phyloP scores from a whole-genome alignment of 2,329 filamentous ascomycete genomes.

The Dactylellina haptotyla region DNA sequence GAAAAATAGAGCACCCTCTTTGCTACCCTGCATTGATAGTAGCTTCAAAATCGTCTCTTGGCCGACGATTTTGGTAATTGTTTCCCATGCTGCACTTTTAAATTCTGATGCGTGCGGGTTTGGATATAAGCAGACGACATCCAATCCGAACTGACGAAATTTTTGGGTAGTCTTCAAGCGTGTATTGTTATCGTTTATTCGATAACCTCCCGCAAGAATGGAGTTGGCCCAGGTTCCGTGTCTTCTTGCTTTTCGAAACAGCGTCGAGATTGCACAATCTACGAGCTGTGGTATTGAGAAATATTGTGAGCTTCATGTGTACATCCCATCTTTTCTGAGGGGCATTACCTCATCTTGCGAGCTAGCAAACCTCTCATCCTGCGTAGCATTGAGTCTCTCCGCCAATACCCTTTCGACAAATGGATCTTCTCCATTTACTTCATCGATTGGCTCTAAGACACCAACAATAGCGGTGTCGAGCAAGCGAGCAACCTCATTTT shows the following conservation, averaged over 20 bases:
- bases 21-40: conserved; percentile 46
- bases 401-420: conserved; percentile 32
- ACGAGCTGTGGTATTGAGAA: conserved; percentile 8
- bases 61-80: conserved; percentile 78
- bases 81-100: conserved; percentile 76
- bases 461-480: conserved; percentile 78
- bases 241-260: conserved; percentile 32
- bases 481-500: conserved; percentile 65
- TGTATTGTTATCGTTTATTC: conserved; percentile 32
- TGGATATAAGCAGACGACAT: conserved; percentile 64
- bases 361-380: conserved; percentile 33
- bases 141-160: conserved; percentile 55
- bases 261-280: conserved; percentile 30
- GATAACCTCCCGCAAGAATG: conserved; percentile 15
- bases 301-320: not conserved
- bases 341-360: conserved; percentile 33
- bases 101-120: conserved; percentile 77
- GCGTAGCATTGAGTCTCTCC: conserved; percentile 40
- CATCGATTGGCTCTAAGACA: conserved; percentile 59
- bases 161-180: conserved; percentile 33
- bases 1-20: conserved; percentile 36
- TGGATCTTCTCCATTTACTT: conserved; percentile 30
- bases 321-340: not conserved
- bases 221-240: conserved; percentile 35
- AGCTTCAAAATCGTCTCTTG: conserved; percentile 65